Percentiles rank a stretch among this genome's conserved stretches.
phyloP scores from a whole-genome alignment of 1,284 basidiomycete genomes.

The Ceratobasidium sp. region DNA sequence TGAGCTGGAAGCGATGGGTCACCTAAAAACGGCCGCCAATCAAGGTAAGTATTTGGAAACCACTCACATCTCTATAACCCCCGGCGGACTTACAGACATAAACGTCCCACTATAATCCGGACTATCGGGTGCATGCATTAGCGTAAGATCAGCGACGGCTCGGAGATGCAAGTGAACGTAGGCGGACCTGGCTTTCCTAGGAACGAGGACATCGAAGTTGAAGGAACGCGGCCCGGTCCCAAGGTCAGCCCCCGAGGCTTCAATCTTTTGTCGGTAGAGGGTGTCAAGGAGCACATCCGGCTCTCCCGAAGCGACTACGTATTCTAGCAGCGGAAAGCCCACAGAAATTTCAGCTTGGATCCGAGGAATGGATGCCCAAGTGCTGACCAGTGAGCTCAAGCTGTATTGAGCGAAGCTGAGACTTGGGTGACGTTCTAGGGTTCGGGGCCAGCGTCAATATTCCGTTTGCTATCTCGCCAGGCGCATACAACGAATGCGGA shows the following conservation, averaged over 20 bases:
- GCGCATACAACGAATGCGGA: conserved; percentile 30
- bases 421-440: conserved; percentile 20
- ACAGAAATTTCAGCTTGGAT: conserved; percentile 16
- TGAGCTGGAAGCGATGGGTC: conserved; percentile 32
- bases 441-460: conserved; percentile 12
- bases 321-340: conserved; percentile 6
- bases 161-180: not conserved
- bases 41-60: not conserved
- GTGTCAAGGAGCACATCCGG: conserved; percentile 31
- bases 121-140: not conserved
- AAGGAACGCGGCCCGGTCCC: not conserved
- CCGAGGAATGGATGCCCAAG: not conserved
- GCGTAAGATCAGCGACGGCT: not conserved
- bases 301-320: conserved; percentile 32
- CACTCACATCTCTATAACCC: not conserved
- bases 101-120: conserved; percentile 36
- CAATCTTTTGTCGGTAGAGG: conserved; percentile 27
- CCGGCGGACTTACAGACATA: conserved; percentile 26
- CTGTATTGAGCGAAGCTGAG: conserved; percentile 20
- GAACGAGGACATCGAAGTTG: conserved; percentile 19
- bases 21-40: not conserved
- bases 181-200: conserved; percentile 23
- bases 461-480: conserved; percentile 9
- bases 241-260: not conserved
- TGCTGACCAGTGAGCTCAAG: conserved; percentile 31